Base-by-base conservation (phyloP, 371 early-diverging fungal species). In the Rhizomucor pusillus region DNA sequence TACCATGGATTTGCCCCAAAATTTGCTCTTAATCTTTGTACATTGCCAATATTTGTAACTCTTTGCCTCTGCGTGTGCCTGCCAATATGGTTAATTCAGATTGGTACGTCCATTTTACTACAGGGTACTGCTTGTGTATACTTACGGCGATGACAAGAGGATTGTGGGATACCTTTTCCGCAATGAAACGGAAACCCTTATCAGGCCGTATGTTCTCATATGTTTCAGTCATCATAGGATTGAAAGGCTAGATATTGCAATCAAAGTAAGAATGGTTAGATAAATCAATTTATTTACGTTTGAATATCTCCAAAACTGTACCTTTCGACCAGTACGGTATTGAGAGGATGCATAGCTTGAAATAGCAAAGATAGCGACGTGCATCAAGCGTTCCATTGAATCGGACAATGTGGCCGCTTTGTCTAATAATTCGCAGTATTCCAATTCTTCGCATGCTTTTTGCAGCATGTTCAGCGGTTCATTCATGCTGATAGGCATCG, bases 191-290 rank as follows among this genome's bases (percentile, higher is more conserved):
- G 60, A 89, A 94, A 1, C 90, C 89, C 50, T 74, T 74, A 63
- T 91, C 92, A 5, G 90, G 84, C 12, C 93, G 81, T 43, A 92
- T 81, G 63, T 73, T 85, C 65, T 97, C 97, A 67, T 91, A 97
- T 0, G 97, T 97, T 67, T 97, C 98, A 47, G 93, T 93, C 69
- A 93, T 86, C 50, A 98, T 80, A 11, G 98, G 98, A 65, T 96
- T 98, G 69, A 96, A 97, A 9, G 98, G 98, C 71, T 64, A 49
- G 0, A 40, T 19, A 14, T 23, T 0, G 14, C 33, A 13, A 12
- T n/a, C n/a, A n/a, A n/a, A n/a, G n/a, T n/a, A n/a, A n/a, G n/a
- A n/a, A n/a, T n/a, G n/a, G n/a, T 6, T 18, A 10, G 10, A 46
- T 22, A 20, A 18, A 46, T 25, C 7, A 2, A 1, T 37, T n/a